These are phyloP conservation scores for Penicillium nordicum DNA, from an alignment of 2,329 filamentous ascomycete species.

Conservation along the genomic window DNA sequence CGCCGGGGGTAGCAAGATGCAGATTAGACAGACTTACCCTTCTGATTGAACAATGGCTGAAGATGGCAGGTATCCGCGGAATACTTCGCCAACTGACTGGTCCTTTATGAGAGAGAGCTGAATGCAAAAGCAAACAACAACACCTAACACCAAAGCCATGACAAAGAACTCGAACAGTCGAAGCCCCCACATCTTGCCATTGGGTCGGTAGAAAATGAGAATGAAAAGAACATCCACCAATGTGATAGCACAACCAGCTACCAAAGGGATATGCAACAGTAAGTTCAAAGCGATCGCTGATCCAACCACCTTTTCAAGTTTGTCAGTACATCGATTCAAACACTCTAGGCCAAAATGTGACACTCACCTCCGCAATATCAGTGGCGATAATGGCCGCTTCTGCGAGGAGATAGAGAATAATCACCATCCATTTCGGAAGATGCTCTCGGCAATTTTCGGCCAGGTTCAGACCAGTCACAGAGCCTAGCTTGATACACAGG, in stretches of 20 bases:
- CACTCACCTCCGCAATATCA: constrained; percentile 62
- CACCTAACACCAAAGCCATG: constrained; percentile 52
- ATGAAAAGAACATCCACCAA: constrained; percentile 56
- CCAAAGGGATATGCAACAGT: constrained; percentile 52
- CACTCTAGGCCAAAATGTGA: neutral
- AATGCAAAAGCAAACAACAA: constrained; percentile 57
- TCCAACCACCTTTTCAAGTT: constrained; percentile 50
- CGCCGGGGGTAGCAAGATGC: neutral
- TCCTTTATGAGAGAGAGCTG: constrained; percentile 53
- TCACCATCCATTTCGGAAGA: constrained; percentile 63
- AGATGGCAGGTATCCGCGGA: constrained; percentile 55
- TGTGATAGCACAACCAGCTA: constrained; percentile 57
- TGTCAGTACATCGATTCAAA: neutral
- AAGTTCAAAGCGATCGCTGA: constrained; percentile 57
- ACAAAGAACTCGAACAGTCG: constrained; percentile 55
- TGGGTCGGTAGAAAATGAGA: constrained; percentile 54
- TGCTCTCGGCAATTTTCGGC: constrained; percentile 64
- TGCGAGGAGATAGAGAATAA: constrained; percentile 59
- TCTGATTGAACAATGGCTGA: constrained; percentile 50
- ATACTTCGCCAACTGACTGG: constrained; percentile 51
- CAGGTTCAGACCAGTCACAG: constrained; percentile 65
- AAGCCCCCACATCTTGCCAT: constrained; percentile 51
- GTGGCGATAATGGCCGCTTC: constrained; percentile 69
- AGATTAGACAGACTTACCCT: constrained; percentile 38
- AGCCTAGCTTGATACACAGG: constrained; percentile 60